These are phyloP conservation scores for Erodium chrysanthum DNA, from an alignment of 441 rosid species.

Conservation along the genomic window DNA sequence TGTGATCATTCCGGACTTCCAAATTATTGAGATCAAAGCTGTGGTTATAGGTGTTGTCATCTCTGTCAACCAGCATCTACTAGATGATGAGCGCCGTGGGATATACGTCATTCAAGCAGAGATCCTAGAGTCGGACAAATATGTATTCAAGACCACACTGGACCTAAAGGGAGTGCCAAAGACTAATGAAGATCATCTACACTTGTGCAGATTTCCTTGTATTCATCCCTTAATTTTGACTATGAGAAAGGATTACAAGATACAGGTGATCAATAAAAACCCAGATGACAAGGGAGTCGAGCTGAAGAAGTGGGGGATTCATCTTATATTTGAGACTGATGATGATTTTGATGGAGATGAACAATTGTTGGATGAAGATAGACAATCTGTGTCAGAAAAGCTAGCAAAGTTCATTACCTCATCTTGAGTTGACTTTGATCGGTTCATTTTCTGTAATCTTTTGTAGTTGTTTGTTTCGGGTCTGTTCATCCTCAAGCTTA, in stretches of 20 bases:
- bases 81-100: constrained; percentile 24
- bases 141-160: constrained; percentile 16
- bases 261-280: constrained; percentile 23
- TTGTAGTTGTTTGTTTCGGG: not conserved
- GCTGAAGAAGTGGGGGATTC: constrained; percentile 37
- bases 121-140: constrained; percentile 16
- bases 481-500: too few relatives aligned
- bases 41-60: constrained; percentile 41
- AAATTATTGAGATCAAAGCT: constrained; percentile 33
- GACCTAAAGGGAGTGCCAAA: constrained; percentile 37
- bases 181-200: constrained; percentile 35
- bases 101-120: constrained; percentile 32
- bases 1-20: constrained; percentile 24
- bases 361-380: constrained; percentile 14
- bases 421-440: not conserved
- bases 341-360: constrained; percentile 22
- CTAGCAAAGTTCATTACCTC: constrained; percentile 31
- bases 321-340: constrained; percentile 19
- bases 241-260: constrained; percentile 27
- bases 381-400: constrained; percentile 35
- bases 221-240: constrained; percentile 27
- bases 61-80: constrained; percentile 25
- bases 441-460: not conserved
- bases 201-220: constrained; percentile 38
- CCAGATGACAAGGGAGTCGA: constrained; percentile 22